These are phyloP conservation scores for Aspergillus latus DNA, from an alignment of 2,329 filamentous ascomycete species.

Conservation along the genomic window DNA sequence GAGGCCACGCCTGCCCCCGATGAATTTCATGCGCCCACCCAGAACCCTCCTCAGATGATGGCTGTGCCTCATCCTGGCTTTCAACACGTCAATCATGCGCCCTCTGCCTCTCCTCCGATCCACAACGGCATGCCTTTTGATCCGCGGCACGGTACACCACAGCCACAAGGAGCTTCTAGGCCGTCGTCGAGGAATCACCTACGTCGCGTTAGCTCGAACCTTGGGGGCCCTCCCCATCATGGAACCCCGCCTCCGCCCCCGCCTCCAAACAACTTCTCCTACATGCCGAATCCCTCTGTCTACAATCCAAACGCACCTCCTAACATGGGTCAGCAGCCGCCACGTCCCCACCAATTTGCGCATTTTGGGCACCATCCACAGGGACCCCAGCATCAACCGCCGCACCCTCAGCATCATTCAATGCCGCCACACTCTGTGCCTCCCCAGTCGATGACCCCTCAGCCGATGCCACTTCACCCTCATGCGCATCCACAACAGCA, in stretches of 20 bases:
- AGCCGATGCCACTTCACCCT: conserved; percentile 44
- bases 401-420: conserved; percentile 30
- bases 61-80: conserved; percentile 69
- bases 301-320: conserved; percentile 67
- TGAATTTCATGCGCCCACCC: conserved; percentile 55
- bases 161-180: conserved; percentile 72
- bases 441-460: conserved; percentile 32
- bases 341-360: conserved; percentile 45
- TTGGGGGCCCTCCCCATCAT: conserved; percentile 65
- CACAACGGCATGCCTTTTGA: conserved; percentile 71
- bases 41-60: conserved; percentile 59
- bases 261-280: conserved; percentile 71
- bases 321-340: conserved; percentile 47
- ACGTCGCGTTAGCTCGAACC: conserved; percentile 71
- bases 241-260: conserved; percentile 59
- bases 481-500: conserved; percentile 44
- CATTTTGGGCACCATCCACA: conserved; percentile 42
- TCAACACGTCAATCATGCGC: conserved; percentile 78
- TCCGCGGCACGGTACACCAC: conserved; percentile 75
- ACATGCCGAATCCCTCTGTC: conserved; percentile 81
- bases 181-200: conserved; percentile 79
- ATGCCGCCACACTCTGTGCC: conserved; percentile 27
- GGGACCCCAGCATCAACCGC: conserved; percentile 29
- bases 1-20: conserved; percentile 71
- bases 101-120: conserved; percentile 86